Base-by-base conservation (phyloP, 805 yeast species). In the Hanseniaspora meyeri region DNA sequence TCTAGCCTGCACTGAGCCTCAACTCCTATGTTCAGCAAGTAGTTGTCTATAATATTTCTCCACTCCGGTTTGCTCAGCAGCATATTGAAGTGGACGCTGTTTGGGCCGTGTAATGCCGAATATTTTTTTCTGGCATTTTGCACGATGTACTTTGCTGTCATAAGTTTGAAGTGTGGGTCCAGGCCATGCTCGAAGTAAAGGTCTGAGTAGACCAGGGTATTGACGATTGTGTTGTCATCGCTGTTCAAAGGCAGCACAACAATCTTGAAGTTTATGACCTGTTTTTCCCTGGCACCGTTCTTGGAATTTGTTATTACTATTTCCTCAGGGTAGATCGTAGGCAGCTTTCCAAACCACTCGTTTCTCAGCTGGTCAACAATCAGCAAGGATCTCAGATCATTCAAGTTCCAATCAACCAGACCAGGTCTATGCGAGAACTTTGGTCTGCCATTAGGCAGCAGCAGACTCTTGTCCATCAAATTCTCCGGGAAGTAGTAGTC, bases 41-140 rank as follows among this genome's bases (percentile, higher is more conserved):
- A 85, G 67, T 83, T 84, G 60, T 85, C 91, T 58, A 85, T 81
- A 31, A 85, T 76, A 63, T 83, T 81, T 61, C 90, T 72, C 87
- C 89, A 83, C 65, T 84, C 86, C 29, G 79, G 77, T 60, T 76
- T 73, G 6, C 77, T 69, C n/a, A 78, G 63, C 19, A 63, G 62
- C 69, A 72, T 63, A 10, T 59, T 63, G 24, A 63, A 61, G 51
- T 63, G 62, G 48, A 61, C 61, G 48, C 71, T 72, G 60, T 79
- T 81, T 59, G 83, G 68, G 10, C 49, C 49, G 16, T 49, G 53
- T 6, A 49, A 34, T 3, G 39, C 20, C 1, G 51, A 45, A 31
- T 55, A 55, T 34, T 55, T 55, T 53, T 70, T 62, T 60, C 83
- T 71, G 4, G 85, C 84, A 14, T 81, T 74, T 53, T 73, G 70